Evolutionary conservation across 169 alveolate species (phyloP).

Genomic region (Cryptosporidium canis): DNA sequence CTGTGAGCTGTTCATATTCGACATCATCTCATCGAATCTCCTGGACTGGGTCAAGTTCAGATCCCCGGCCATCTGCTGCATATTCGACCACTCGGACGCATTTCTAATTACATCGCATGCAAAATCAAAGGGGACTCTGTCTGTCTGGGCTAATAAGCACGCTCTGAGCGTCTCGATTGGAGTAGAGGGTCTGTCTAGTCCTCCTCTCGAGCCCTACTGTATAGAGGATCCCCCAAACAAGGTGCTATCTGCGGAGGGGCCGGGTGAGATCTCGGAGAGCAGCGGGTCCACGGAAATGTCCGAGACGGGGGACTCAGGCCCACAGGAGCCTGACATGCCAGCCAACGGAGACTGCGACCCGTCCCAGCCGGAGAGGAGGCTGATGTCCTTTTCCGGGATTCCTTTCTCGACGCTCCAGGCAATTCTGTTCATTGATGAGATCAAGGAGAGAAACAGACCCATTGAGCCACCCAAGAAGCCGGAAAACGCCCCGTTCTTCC

Average conservation of each 20-base stretch:
- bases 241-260: constrained; percentile 5
- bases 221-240: constrained; percentile 55
- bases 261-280: not conserved
- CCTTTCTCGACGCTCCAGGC: constrained; percentile 67
- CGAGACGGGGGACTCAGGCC: not conserved
- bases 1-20: constrained; percentile 57
- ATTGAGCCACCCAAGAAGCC: constrained; percentile 81
- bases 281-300: not conserved
- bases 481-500: constrained; percentile 87
- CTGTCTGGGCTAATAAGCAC: constrained; percentile 66
- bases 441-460: constrained; percentile 87
- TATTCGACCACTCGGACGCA: constrained; percentile 66
- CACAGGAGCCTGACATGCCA: not conserved
- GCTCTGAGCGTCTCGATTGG: constrained; percentile 11
- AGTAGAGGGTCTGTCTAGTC: constrained; percentile 25
- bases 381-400: constrained; percentile 60
- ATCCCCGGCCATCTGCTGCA: constrained; percentile 38
- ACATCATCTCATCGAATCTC: constrained; percentile 41
- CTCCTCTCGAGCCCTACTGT: constrained; percentile 74
- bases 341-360: constrained; percentile 17
- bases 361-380: constrained; percentile 8
- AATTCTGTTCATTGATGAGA: constrained; percentile 77
- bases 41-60: constrained; percentile 72
- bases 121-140: constrained; percentile 34
- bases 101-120: constrained; percentile 70